Base-by-base conservation (phyloP, 2,329 filamentous ascomycete genomes). In the Colletotrichum melonis region DNA sequence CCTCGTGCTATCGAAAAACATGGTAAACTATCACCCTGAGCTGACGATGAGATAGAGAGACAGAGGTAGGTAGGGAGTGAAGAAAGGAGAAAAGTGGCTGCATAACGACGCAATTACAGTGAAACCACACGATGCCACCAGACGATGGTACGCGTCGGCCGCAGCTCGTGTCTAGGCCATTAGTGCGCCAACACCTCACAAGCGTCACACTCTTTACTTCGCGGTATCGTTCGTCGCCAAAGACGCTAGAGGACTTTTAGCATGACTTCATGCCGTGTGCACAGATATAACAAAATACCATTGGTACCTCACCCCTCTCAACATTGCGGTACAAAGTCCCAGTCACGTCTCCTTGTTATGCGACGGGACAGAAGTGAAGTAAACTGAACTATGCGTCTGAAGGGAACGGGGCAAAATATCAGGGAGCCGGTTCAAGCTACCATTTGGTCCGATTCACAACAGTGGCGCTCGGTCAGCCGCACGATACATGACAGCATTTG, bases 61-160 rank as follows among this genome's bases (percentile, higher is more conserved):
- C 11, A n/a, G n/a, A 14, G 22, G 22, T n/a, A 22, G 24, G 11
- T 19, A 38, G 58, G 19, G 42, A 11, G 35, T 11, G 63, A 35
- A 24, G 16, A 3, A 16, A 16, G 5, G 32, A 8, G 30, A 56
- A 5, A 26, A 56, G 9, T 52, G 28, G 42, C 54, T 58, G 54
- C 62, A 32, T 63, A 14, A 9, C 26, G 26, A 42, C 60, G 62
- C 54, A 57, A 64, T 28, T 32, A 64, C 60, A 16, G 60, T 49
- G 38, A 54, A 22, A 65, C 38, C 16, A 65, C 28, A 46, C 26
- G 60, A 65, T 38, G 38, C n/a, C 54, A 52, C 60, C 54, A 4
- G 9, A 19, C 7, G 26, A 14, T 12, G 19, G 46, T 38, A 26
- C 26, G 24, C 26, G 38, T 22, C 8, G 7, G 14, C 12, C 42